Evolutionary conservation across 192 early-diverging fungal genomes (phyloP).

Genomic region (Podila epigama): DNA sequence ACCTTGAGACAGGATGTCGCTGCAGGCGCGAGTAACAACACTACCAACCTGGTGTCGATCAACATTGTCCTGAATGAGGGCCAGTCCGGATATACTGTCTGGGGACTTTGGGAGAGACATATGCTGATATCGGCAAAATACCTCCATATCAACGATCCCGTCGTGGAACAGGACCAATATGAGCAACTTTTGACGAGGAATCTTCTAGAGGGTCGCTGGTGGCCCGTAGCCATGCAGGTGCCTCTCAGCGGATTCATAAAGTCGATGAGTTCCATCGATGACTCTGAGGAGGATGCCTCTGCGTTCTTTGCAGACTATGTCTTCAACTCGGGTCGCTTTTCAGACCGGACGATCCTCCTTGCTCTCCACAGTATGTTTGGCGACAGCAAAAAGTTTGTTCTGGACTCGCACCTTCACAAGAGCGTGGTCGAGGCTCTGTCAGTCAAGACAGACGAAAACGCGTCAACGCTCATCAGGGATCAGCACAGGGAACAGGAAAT

Average conservation of each 20-base stretch:
- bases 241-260: conserved; percentile 32
- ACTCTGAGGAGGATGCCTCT: conserved; percentile 16
- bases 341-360: conserved; percentile 29
- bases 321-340: conserved; percentile 39
- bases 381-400: conserved; percentile 3
- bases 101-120: conserved; percentile 34
- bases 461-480: background rate
- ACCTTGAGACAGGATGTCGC: conserved; percentile 16
- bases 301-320: conserved; percentile 29
- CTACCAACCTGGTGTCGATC: conserved; percentile 8
- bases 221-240: conserved; percentile 40
- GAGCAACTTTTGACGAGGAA: conserved; percentile 9
- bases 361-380: conserved; percentile 15
- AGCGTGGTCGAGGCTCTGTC: conserved; percentile 10
- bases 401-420: conserved; percentile 9
- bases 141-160: conserved; percentile 37
- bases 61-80: conserved; percentile 13
- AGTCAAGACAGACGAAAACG: background rate
- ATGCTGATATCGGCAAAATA: conserved; percentile 20
- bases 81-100: conserved; percentile 27
- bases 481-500: conserved; percentile 21
- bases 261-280: conserved; percentile 36
- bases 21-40: conserved; percentile 13
- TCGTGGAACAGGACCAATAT: conserved; percentile 16
- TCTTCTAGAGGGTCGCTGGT: conserved; percentile 40